Base-by-base conservation (phyloP, 495 filamentous ascomycete species). In the Cetradonia linearis region DNA sequence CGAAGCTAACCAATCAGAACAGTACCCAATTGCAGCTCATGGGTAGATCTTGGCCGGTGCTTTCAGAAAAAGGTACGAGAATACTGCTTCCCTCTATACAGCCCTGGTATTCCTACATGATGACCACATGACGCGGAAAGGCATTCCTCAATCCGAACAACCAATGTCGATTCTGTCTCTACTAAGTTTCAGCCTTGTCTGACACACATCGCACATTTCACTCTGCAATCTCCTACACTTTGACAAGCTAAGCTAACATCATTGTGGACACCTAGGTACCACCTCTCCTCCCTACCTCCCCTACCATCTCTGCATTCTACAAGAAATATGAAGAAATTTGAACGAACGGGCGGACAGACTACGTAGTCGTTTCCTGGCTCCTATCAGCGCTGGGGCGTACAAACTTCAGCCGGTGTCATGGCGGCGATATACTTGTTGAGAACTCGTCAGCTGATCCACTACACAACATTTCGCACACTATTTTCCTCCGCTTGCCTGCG, bases 301-400 rank as follows among this genome's bases (percentile, higher is more conserved):
- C 59, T 54, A 62, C 63, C 65, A 8, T 27, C 44, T 38, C 56
- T 63, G 23, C 37, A 48, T 25, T 28, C 18, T 18, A 16, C 13
- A 23, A 55, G 16, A 36, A 56, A 76, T 77, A 88, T 91, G 84
- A 93, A 83, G 89, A 95, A 85, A 83, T 71, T 89, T 90, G 87
- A 94, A 93, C 88, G 89, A 91, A 91, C 90, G 89, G 91, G 91
- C 91, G 91, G 91, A 91, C 91, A 94, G 84, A 95, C 74, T 79
- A 81, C 78, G 83, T 86, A 83, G 80, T 81, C 80, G 72, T 74
- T 67, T 71, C 69, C 76, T 72, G 73, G 73, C 77, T 77, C 77
- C 81, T 83, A 75, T 70, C 73, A 76, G 79, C 83, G 83, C 78
- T 79, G 79, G 82, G 84, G 81, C 81, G 86, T 94, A 91, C 89